phyloP scores from a whole-genome alignment of 202 grass and related monocot species.

The Saccharum hybrid region DNA sequence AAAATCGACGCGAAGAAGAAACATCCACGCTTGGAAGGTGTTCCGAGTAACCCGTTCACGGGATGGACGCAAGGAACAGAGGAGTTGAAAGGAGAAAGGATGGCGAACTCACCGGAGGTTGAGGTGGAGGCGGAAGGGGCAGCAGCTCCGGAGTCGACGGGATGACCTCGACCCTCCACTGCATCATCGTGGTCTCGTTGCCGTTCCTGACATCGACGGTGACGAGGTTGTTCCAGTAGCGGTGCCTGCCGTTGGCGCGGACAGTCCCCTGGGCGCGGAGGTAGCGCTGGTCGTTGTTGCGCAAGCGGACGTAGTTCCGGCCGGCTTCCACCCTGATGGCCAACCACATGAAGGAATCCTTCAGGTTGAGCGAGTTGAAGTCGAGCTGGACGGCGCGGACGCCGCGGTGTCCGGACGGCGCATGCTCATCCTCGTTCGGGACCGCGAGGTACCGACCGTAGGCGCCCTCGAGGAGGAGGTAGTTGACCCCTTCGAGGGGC shows the following conservation, averaged over 20 bases:
- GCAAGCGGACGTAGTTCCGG: neutral
- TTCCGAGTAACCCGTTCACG: neutral
- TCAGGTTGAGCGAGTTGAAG: fast-evolving
- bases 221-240: neutral
- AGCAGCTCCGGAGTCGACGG: neutral
- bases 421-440: neutral
- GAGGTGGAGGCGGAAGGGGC: neutral
- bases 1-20: neutral
- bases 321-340: neutral
- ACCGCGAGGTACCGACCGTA: constrained; percentile 31
- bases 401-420: neutral
- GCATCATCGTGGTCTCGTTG: neutral
- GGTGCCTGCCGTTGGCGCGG: neutral
- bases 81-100: neutral
- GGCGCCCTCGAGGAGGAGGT: constrained; percentile 12
- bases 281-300: neutral
- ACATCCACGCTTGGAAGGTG: neutral
- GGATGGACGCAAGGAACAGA: neutral
- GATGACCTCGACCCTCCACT: neutral
- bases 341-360: neutral
- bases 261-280: neutral
- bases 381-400: neutral
- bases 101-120: neutral
- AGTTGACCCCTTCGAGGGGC: neutral
- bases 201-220: neutral